Conservation (phyloP, 2,329 filamentous ascomycete genomes). For the Colletotrichum lini region DNA sequence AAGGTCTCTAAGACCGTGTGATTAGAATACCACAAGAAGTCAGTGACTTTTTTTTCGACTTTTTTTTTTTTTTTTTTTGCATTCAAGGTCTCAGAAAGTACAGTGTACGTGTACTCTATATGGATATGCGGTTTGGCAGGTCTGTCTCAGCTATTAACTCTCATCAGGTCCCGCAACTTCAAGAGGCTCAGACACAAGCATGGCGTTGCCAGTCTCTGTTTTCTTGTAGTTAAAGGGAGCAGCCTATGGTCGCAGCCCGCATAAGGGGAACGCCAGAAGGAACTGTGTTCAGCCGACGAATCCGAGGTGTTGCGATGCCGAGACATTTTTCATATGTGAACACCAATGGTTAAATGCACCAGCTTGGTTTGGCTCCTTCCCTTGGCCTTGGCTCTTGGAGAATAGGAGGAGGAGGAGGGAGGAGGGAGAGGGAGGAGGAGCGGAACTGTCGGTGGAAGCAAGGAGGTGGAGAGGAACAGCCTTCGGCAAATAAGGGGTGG, state of each 20-base stretch:
- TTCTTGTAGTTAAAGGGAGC: not conserved
- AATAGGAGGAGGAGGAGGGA: slow-evolving; percentile 19
- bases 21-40: too few relatives aligned
- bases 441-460: slow-evolving; percentile 37
- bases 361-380: slow-evolving; percentile 35
- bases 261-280: not conserved
- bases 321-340: slow-evolving; percentile 4
- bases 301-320: slow-evolving; percentile 27
- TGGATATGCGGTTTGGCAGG: slow-evolving; percentile 4
- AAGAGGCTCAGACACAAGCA: not conserved
- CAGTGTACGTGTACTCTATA: too few relatives aligned
- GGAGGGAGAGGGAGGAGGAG: slow-evolving; percentile 27
- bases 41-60: rapidly evolving
- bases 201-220: not conserved
- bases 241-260: slow-evolving; percentile 3
- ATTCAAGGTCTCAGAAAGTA: not conserved
- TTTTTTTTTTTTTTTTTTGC: not conserved
- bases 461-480: slow-evolving; percentile 10
- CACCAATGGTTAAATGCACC: not conserved
- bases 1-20: not conserved
- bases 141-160: not conserved
- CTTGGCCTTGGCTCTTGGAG: slow-evolving; percentile 33
- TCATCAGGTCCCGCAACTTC: too few relatives aligned
- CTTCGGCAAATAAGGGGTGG: slow-evolving; percentile 13
- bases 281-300: slow-evolving; percentile 21